Base-by-base conservation (phyloP, 176 grass and related monocot genomes). In the Aegilops sharonensis region DNA sequence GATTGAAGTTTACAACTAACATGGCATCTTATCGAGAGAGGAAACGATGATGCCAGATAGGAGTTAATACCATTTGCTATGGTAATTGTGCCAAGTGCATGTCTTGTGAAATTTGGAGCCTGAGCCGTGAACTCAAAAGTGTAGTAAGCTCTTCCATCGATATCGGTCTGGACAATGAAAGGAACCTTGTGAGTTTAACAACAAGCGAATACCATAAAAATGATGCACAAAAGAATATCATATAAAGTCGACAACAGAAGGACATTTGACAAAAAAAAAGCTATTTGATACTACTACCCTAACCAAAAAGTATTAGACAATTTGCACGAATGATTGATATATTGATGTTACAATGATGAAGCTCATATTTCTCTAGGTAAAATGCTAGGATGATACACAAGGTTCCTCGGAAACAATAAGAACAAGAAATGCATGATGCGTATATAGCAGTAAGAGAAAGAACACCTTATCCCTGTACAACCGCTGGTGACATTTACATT, bases 131-230 rank as follows among this genome's bases (percentile, higher is more conserved):
- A 99, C 88, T 96, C 94, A 18, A 99, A 99, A 47, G 87, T 99
- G 87, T 94, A 99, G 88, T 99, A 99, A 89, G 83, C 85, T 79
- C 91, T 99, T 50, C 97, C 94, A 11, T 96, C 94, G 71, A 93
- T 83, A 65, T 96, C 92, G 82, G 89, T 89, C 90, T 96, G 68
- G 2, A 6, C 43, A 70, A 91, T 36, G 71, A 42, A 70, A 69
- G 83, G 40, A 2, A 79, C 40, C 18, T 75, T 62, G 27, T 76
- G 14, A 80, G 56, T 74, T 48, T 47, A 80, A 67, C 35, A 69
- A 36, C 14, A 73, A 54, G 74, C 23, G 32, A 69, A 10, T 35
- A 73, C 30, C 9, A 72, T 9, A 57, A 54, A 71, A 87, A 9
- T 35, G 31, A 48, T 35, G 31, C 3, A 70, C 45, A 82, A 79